Conservation (phyloP, 495 filamentous ascomycete genomes). For the Talaromyces liani region DNA sequence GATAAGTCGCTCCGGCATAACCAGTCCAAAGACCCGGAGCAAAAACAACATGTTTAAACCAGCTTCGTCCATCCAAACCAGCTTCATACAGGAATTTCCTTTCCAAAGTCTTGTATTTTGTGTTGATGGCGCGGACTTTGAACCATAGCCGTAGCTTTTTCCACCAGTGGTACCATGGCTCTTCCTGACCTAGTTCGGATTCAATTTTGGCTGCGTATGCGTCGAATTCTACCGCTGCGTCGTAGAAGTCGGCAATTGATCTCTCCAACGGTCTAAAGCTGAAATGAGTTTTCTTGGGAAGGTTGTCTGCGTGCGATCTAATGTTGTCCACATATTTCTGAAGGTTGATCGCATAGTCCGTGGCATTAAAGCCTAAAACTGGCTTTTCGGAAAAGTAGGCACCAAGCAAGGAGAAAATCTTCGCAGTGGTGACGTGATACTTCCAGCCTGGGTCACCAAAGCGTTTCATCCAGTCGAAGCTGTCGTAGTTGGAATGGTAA, state of each 20-base stretch:
- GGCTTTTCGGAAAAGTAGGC: conserved; percentile 41
- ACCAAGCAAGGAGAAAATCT: conserved; percentile 46
- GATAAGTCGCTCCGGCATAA: conserved; percentile 69
- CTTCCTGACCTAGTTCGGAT: conserved; percentile 37
- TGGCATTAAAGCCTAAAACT: conserved; percentile 39
- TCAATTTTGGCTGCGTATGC: conserved; percentile 43
- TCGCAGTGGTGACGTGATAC: conserved; percentile 54
- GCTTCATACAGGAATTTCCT: conserved; percentile 50
- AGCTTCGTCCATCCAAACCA: conserved; percentile 50
- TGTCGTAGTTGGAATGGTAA: conserved; percentile 75
- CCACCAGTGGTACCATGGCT: conserved; percentile 77
- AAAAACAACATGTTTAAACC: conserved; percentile 68
- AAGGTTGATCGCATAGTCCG: conserved; percentile 38
- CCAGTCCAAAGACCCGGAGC: conserved; percentile 81
- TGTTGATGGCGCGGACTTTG: conserved; percentile 45
- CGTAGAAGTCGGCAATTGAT: conserved; percentile 40
- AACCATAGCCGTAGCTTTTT: conserved; percentile 55
- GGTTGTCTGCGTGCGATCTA: conserved; percentile 35
- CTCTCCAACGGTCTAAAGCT: conserved; percentile 40
- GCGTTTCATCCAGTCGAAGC: conserved; percentile 66
- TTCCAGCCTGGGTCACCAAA: conserved; percentile 56
- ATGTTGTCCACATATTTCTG: conserved; percentile 45
- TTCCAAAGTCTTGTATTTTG: conserved; percentile 56
- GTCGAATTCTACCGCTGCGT: conserved; percentile 44
- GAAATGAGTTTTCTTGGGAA: conserved; percentile 20